phyloP scores from a whole-genome alignment of 257 asterid species.

The Hygrophila difformis region DNA sequence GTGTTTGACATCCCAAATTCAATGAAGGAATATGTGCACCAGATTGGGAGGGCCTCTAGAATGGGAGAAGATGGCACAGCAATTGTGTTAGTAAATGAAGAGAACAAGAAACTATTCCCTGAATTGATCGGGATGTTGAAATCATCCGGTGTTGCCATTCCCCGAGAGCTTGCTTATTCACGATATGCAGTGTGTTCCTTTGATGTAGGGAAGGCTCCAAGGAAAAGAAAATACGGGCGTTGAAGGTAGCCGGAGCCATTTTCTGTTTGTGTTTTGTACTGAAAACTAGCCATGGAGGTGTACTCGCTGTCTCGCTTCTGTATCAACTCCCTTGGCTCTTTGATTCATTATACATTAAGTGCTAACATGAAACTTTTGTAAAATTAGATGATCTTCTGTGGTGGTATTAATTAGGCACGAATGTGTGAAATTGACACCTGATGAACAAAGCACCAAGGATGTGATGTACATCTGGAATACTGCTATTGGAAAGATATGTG shows the following conservation, averaged over 20 bases:
- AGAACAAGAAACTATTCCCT: slow-evolving; percentile 60
- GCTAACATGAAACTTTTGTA: too few species aligned
- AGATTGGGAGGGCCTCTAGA: slow-evolving; percentile 91
- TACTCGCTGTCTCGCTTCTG: too few species aligned
- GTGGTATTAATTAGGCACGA: too few species aligned
- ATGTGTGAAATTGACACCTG: too few species aligned
- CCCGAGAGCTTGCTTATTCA: slow-evolving; percentile 68
- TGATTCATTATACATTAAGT: too few species aligned
- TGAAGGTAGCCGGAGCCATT: slow-evolving; percentile 18
- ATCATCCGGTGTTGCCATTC: slow-evolving; percentile 70
- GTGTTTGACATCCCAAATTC: slow-evolving; percentile 93
- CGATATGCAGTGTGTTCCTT: slow-evolving; percentile 25
- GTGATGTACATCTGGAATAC: too few species aligned
- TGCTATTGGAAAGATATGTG: too few species aligned
- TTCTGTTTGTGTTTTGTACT: not conserved
- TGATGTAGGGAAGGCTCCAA: slow-evolving; percentile 32
- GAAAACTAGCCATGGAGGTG: not conserved
- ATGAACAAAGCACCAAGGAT: too few species aligned
- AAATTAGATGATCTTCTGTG: too few species aligned
- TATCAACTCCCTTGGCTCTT: too few species aligned
- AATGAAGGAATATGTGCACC: slow-evolving; percentile 83
- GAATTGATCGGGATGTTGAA: slow-evolving; percentile 54
- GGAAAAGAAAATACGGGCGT: slow-evolving; percentile 52
- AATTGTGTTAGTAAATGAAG: slow-evolving; percentile 73
- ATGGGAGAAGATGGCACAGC: slow-evolving; percentile 78